phyloP scores from a whole-genome alignment of 805 yeast genomes.

The Wickerhamomyces alni region DNA sequence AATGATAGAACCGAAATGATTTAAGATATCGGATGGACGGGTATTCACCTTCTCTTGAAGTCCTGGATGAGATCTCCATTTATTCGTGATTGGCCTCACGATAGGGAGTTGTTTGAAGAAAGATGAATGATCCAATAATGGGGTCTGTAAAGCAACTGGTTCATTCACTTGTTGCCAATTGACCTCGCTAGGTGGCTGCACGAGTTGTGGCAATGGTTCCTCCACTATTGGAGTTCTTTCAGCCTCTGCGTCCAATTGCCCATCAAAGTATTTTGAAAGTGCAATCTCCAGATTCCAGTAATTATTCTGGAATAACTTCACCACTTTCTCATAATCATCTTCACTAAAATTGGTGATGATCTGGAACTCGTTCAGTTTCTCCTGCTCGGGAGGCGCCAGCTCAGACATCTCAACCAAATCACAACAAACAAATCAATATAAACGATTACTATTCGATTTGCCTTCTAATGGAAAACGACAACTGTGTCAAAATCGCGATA shows the following conservation, averaged over 20 bases:
- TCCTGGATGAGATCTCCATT: conserved; percentile 17
- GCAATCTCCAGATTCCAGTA: conserved; percentile 61
- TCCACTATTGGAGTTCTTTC: conserved; percentile 2
- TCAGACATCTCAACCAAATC: conserved; percentile 2
- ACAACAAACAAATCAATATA: too few relatives aligned
- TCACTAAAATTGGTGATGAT: conserved; percentile 44
- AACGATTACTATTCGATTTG: too few relatives aligned
- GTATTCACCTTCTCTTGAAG: conserved; percentile 1
- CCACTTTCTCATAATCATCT: conserved; percentile 39
- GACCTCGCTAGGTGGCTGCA: not conserved
- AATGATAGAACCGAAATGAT: conserved; percentile 11
- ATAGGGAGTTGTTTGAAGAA: conserved; percentile 24
- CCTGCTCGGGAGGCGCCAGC: conserved; percentile 35
- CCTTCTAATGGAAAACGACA: too few relatives aligned
- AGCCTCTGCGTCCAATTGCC: conserved; percentile 32
- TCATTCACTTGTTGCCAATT: not conserved
- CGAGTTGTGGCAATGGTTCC: not conserved
- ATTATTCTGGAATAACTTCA: conserved; percentile 41
- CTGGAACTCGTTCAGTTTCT: conserved; percentile 40
- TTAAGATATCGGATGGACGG: not conserved
- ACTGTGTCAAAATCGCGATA: too few relatives aligned
- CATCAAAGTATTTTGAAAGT: conserved; percentile 56
- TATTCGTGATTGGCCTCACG: conserved; percentile 27
- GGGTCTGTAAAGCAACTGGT: not conserved
- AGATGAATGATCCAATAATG: conserved; percentile 1